Evolutionary conservation across 2,329 filamentous ascomycete species (phyloP), one percentile per base, ranked within the genome.

Genomic region (Trichoderma sp.): DNA sequence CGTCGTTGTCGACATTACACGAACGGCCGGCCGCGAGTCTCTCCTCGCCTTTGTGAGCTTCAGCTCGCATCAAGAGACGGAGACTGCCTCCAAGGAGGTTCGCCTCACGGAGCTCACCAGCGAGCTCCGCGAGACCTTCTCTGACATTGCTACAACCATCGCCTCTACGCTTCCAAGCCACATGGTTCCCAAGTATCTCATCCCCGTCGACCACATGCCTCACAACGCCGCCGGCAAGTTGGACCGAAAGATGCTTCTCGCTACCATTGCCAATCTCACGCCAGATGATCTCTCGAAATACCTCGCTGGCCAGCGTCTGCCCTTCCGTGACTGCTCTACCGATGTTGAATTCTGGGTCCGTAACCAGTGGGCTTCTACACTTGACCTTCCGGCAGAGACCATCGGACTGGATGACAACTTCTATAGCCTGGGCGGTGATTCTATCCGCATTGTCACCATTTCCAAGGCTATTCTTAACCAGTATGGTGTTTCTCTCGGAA

Each of bases 351-450:
- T 64, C 45, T 51, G 52, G 51, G 10, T 66, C 21, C 64, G 60
- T 12, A 17, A 19, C 21, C 44, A 57, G 12, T 66, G 64, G 64
- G 59, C 64, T 7, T n/a, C 34, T 15, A 28, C 52, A 12, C 62
- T 67, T 51, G 52, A 60, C 19, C 51, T 69, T 1, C 55, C 62
- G 1, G 64, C 62, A 1, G 51, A 56, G 10, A 64, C 57, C 14
- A 68, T 71, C 50, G 62, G 68, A 45, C 24, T 64, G 0, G 63
- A 69, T 12, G 68, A 71, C 47, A 70, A 68, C 47, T 71, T 71
- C 47, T 70, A 68, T 51, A 59, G 58, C 19, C 63, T 71, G 1
- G 69, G 69, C 2, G 69, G 69, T 15, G 69, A 71, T 44, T 71
- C 69, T 3, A 70, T 71, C 43, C 64, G 64, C n/a, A 67, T 70